Conservation (phyloP, 768 basidiomycete species). For the Mycena latifolia region DNA sequence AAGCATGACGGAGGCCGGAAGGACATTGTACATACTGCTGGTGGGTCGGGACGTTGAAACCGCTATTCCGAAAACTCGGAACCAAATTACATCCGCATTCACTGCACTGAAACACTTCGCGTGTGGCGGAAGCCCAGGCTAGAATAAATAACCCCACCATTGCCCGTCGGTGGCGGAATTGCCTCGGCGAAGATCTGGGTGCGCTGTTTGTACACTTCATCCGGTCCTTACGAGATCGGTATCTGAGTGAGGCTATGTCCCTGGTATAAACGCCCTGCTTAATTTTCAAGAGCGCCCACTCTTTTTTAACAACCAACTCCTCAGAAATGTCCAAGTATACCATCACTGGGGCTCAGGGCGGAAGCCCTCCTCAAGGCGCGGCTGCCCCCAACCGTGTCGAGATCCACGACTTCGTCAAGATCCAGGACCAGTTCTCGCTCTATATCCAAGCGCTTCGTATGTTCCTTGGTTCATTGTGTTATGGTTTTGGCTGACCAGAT, state of each 20-base stretch:
- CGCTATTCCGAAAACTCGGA: no score
- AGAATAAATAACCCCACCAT: no score
- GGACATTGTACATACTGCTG: no score
- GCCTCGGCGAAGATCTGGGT: no score
- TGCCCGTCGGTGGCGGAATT: no score
- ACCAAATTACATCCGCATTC: no score
- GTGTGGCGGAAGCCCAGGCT: no score
- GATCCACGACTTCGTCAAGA: constrained; percentile 51
- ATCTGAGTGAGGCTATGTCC: constrained; percentile 1
- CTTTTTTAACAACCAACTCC: not conserved
- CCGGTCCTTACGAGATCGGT: not conserved
- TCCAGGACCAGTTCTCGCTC: constrained; percentile 60
- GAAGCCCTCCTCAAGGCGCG: constrained; percentile 21
- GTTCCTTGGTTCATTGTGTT: constrained; percentile 4
- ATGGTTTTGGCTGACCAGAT: not conserved
- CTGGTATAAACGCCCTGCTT: constrained; percentile 5
- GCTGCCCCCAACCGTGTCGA: no score
- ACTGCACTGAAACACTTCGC: no score
- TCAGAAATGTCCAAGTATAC: constrained; percentile 36
- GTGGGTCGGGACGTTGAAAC: no score
- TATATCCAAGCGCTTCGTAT: constrained; percentile 64
- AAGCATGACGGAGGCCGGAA: no score
- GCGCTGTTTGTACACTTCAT: not conserved
- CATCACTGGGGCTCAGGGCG: constrained; percentile 37
- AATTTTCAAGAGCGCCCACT: no score